Base-by-base conservation (phyloP, 2,329 filamentous ascomycete genomes). In the Curvularia hawaiiensis region DNA sequence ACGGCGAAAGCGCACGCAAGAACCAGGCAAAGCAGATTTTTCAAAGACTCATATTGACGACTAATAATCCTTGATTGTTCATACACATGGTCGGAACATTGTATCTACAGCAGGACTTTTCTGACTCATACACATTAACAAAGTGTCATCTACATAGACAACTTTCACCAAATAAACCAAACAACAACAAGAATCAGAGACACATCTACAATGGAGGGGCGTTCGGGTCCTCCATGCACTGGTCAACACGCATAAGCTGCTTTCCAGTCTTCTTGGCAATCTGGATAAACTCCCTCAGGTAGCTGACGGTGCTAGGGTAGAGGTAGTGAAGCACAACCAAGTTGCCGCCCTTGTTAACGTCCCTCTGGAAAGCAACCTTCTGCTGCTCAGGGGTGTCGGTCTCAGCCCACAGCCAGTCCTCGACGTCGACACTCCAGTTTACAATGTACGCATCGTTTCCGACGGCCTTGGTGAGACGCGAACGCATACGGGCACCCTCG, bases 291-390 rank as follows among this genome's bases (percentile, higher is more conserved):
- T 89, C 80, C 50, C 80, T 77, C 41, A 90, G 79, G 69, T 89
- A 89, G 57, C 77, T 74, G 14, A 90, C 87, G 0, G 88, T 90
- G 45, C 79, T 83, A 43, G 84, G 81, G 70, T 86, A 88, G 35
- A 90, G 75, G 72, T 89, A 90, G 74, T 90, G 88, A 82, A 90
- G 84, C 12, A 90, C 88, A 0, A 88, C 85, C 49, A 90, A 75
- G 61, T 83, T 82, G 1, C 88, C 88, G 1, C 88, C 88, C 65
- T 82, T 84, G 24, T 79, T 78, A 3, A 90, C 80, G 68, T 88
- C 86, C 3, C 84, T 79, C 69, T 84, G 81, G 75, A 90, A 90
- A 12, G 87, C 85, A 3, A 85, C 84, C 14, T 89, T 76, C 75
- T 90, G 88, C 67, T 86, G 86, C 77, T 89, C 84, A 0, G 88